A percentile compares a stretch with the other conserved stretches of the same genome.
These are phyloP conservation scores for Omphalotus guepiniiformis DNA, from an alignment of 768 basidiomycete genomes.

Conservation along the genomic window DNA sequence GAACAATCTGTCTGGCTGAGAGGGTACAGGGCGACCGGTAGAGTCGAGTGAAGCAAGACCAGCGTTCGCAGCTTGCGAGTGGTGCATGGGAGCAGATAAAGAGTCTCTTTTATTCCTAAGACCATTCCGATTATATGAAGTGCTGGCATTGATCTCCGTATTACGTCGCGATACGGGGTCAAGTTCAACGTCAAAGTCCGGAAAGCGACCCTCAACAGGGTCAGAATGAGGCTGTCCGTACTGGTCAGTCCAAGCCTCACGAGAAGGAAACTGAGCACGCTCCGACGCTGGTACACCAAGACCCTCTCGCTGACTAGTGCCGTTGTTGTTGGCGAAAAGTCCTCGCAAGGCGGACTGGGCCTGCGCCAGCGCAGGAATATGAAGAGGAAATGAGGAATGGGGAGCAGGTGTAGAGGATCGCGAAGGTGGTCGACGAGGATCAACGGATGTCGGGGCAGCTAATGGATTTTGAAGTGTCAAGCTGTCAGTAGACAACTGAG, in stretches of 20 bases:
- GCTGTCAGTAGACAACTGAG: conserved; percentile 4
- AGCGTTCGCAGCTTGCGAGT: not conserved
- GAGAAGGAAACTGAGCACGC: not conserved
- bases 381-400: not conserved
- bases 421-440: not conserved
- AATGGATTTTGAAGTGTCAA: not conserved
- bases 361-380: not conserved
- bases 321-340: conserved; percentile 1
- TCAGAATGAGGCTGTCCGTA: not conserved
- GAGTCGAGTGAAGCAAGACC: not conserved
- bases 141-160: conserved; percentile 37
- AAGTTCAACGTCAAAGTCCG: conserved; percentile 28
- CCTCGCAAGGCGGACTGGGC: conserved; percentile 4
- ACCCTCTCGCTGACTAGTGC: not conserved
- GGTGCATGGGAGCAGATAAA: not conserved
- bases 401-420: not conserved
- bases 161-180: conserved; percentile 37
- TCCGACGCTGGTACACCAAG: not conserved
- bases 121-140: conserved; percentile 24
- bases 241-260: not conserved
- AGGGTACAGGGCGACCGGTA: not conserved
- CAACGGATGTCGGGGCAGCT: not conserved
- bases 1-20: conserved; percentile 1
- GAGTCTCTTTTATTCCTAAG: not conserved
- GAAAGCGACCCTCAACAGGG: not conserved